Base-by-base conservation (phyloP, 192 early-diverging fungal genomes). In the Backusella parvicylindrica region DNA sequence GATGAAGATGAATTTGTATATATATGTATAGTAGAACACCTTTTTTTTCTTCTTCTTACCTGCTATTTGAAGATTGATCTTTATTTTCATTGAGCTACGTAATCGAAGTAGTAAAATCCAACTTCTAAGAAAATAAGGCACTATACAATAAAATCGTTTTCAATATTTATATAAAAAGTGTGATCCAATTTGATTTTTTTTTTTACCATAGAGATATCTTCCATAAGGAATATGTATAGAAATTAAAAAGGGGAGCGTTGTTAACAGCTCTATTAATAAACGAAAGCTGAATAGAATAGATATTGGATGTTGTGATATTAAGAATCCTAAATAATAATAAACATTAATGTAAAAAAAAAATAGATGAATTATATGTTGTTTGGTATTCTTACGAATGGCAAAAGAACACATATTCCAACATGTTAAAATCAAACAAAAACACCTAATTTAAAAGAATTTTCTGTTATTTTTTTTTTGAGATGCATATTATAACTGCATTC, bases 101-200 rank as follows among this genome's bases (percentile, higher is more conserved):
- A 92, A 71, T 18, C 86, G 85, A 11, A 81, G 79, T 0, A 90
- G 78, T 6, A 89, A 80, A n/a, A 82, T 81, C 75, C 88, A 80
- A 31, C 86, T 86, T 35, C 85, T 73, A 41, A 91, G 68, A 81
- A 89, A 91, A 69, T 88, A 91, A 12, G 90, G 90, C 1, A 91
- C 79, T 77, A n/a, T n/a, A n/a, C n/a, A n/a, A n/a, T n/a, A n/a
- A n/a, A n/a, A n/a, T n/a, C n/a, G 4, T 21, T 23, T 35, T 38
- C n/a, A 9, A 26, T 12, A 65, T 84, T 23, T 71, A 11, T n/a
- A 21, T n/a, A n/a, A n/a, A n/a, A n/a, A n/a, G n/a, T n/a, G n/a
- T n/a, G n/a, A n/a, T n/a, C n/a, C n/a, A n/a, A n/a, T n/a, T n/a
- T n/a, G n/a, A n/a, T n/a, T n/a, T n/a, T n/a, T n/a, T n/a, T n/a